These are phyloP conservation scores for Allodekkera sacchari DNA, from an alignment of 805 yeast genomes.

Conservation along the genomic window DNA sequence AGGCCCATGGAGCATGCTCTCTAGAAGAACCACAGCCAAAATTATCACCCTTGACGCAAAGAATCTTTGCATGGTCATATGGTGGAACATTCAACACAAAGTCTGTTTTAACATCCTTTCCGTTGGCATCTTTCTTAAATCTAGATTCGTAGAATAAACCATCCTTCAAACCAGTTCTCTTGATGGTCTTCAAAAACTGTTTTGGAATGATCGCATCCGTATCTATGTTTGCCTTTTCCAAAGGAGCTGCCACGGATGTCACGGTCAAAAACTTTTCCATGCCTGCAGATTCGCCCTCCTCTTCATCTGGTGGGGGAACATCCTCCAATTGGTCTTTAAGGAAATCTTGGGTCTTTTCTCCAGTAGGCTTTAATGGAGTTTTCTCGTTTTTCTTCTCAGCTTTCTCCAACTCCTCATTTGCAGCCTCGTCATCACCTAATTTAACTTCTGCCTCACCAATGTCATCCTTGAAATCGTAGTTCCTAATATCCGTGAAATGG, in stretches of 20 bases:
- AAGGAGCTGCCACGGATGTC: conserved; percentile 87
- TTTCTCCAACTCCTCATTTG: conserved; percentile 47
- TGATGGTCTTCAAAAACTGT: conserved; percentile 95
- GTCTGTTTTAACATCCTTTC: conserved; percentile 77
- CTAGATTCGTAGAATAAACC: conserved; percentile 93
- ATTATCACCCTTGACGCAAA: conserved; percentile 92
- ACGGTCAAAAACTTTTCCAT: conserved; percentile 70
- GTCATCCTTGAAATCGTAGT: conserved; percentile 51
- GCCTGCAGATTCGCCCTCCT: conserved; percentile 34
- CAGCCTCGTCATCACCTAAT: conserved; percentile 36
- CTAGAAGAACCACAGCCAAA: conserved; percentile 99
- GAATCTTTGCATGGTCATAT: conserved; percentile 68
- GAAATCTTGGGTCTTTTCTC: conserved; percentile 39
- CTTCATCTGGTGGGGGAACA: conserved; percentile 36
- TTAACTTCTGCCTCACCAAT: conserved; percentile 52
- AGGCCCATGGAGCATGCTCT: conserved; percentile 99
- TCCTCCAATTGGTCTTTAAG: conserved; percentile 52
- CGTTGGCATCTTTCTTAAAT: conserved; percentile 58
- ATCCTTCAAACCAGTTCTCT: conserved; percentile 83
- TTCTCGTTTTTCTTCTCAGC: conserved; percentile 67
- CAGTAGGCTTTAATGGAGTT: conserved; percentile 43
- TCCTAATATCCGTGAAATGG: conserved; percentile 84
- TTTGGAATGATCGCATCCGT: conserved; percentile 99
- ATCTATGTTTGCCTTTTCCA: conserved; percentile 91
- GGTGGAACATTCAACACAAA: conserved; percentile 84